Evolutionary conservation across 2,329 filamentous ascomycete genomes (phyloP).

Genomic region (Xylaria digitata): DNA sequence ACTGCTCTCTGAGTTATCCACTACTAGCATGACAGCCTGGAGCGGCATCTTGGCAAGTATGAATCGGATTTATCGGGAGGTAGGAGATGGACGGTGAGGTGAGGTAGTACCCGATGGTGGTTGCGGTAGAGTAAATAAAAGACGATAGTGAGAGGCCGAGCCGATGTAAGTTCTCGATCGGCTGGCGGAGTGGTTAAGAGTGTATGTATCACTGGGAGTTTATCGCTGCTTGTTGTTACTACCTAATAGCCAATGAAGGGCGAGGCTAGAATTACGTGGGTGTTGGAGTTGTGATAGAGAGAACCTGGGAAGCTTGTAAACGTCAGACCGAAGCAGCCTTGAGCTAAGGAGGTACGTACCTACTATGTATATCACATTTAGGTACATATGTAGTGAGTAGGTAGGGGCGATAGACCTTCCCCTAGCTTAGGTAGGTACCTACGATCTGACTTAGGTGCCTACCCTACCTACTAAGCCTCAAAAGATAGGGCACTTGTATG

Average conservation of each 20-base stretch:
- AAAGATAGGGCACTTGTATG: not conserved
- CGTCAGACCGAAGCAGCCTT: constrained; percentile 49
- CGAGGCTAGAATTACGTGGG: constrained; percentile 35
- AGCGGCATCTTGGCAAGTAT: constrained; percentile 83
- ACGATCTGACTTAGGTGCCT: too few relatives aligned
- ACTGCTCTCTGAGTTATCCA: constrained; percentile 99
- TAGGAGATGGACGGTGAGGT: constrained; percentile 14
- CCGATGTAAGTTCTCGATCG: not conserved
- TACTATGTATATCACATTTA: not conserved
- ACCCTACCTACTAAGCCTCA: not conserved
- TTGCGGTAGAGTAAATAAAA: not conserved
- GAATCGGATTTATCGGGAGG: constrained; percentile 12
- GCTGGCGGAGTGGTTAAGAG: not conserved
- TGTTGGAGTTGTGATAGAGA: constrained; percentile 22
- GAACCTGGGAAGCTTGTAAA: constrained; percentile 36
- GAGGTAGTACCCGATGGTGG: not conserved
- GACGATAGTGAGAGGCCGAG: not conserved
- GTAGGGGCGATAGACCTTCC: not conserved
- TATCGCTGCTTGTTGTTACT: not conserved
- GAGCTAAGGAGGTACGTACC: constrained; percentile 22
- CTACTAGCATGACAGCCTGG: constrained; percentile 99
- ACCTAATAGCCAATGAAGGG: constrained; percentile 7
- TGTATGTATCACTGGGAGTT: not conserved
- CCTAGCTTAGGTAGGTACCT: not conserved
- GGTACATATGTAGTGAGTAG: too few relatives aligned